Conservation (phyloP, 2,329 filamentous ascomycete genomes). For the Apiospora hydei region DNA sequence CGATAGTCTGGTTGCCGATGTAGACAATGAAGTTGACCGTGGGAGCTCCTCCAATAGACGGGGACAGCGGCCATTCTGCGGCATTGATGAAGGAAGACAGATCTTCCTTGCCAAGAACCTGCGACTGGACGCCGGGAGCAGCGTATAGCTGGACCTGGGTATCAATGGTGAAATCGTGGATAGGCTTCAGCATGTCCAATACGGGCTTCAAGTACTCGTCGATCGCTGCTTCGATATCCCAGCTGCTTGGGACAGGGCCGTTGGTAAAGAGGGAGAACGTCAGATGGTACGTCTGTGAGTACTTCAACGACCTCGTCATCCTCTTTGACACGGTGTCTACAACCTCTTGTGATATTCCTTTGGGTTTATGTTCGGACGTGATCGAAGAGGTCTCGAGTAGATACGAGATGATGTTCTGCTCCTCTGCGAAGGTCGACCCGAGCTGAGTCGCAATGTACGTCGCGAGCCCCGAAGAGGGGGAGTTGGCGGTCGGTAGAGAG, state of each 20-base stretch:
- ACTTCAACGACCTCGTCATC: slow-evolving; percentile 85
- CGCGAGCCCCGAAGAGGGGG: slow-evolving; percentile 76
- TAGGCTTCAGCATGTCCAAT: slow-evolving; percentile 77
- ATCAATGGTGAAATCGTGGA: slow-evolving; percentile 95
- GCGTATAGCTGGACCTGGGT: slow-evolving; percentile 97
- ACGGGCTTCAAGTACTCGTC: slow-evolving; percentile 83
- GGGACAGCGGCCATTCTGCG: slow-evolving; percentile 95
- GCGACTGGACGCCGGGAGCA: slow-evolving; percentile 66
- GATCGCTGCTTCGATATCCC: slow-evolving; percentile 88
- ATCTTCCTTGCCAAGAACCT: slow-evolving; percentile 81
- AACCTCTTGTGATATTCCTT: slow-evolving; percentile 57
- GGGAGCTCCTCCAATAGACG: slow-evolving; percentile 90
- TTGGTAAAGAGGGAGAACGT: slow-evolving; percentile 95
- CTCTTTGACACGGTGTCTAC: slow-evolving; percentile 69
- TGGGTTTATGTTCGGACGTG: slow-evolving; percentile 54
- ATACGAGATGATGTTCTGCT: slow-evolving; percentile 84
- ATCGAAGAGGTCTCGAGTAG: slow-evolving; percentile 69
- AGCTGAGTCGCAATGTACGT: slow-evolving; percentile 81
- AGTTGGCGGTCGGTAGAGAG: slow-evolving; percentile 70
- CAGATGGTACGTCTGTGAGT: slow-evolving; percentile 91
- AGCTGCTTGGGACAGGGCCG: slow-evolving; percentile 78
- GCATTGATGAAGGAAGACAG: slow-evolving; percentile 96
- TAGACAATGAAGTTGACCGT: slow-evolving; percentile 97
- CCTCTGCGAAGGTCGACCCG: slow-evolving; percentile 81
- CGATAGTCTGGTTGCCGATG: slow-evolving; percentile 79